Evolutionary conservation across 768 basidiomycete species (phyloP), one percentile per base, ranked within the genome.

Genomic region (Lactifluus volemus): DNA sequence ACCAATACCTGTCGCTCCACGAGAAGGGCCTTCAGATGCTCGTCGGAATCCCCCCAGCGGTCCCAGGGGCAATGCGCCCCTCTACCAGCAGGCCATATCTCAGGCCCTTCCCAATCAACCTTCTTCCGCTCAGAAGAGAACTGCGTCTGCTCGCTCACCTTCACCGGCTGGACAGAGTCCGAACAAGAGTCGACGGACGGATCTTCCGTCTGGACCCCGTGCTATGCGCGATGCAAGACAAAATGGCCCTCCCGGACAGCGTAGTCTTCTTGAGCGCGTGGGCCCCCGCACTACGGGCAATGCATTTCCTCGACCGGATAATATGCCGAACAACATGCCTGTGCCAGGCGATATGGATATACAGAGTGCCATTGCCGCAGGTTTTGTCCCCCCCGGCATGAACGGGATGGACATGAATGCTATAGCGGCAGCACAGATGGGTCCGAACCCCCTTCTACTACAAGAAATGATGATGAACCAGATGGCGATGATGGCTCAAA

Each of bases 401-500:
- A 69, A 72, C 63, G 75, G 77, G 45, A 81, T 87, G 81, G 84
- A 91, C 70, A 85, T 87, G 81, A 78, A 76, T 58, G 76, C 79
- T 8, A 77, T 84, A 75, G 78, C 74, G 48, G 77, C 77, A 59
- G 82, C 82, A 76, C 65, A 66, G 59, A 66, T 66, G 63, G 65
- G 52, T 17, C 73, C 79, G 49, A 90, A 85, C 67, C 85, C 88
- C 44, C 65, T 89, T 62, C 74, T 87, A 73, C 73, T 95, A 66
- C 92, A 93, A 72, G 92, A 92, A 70, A 86, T 94, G 81, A 85
- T 94, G 84, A 85, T 89, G 82, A 89, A 82, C 71, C 88, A 93
- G 70, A 91, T 92, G 88, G 87, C 90, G 30, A 79, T 95, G 68
- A 94, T 95, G 93, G 84, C 88, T 58, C 92, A 94, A 74, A 89